Evolutionary conservation across 2,329 filamentous ascomycete genomes (phyloP).

Genomic region (Alternaria consortialis): DNA sequence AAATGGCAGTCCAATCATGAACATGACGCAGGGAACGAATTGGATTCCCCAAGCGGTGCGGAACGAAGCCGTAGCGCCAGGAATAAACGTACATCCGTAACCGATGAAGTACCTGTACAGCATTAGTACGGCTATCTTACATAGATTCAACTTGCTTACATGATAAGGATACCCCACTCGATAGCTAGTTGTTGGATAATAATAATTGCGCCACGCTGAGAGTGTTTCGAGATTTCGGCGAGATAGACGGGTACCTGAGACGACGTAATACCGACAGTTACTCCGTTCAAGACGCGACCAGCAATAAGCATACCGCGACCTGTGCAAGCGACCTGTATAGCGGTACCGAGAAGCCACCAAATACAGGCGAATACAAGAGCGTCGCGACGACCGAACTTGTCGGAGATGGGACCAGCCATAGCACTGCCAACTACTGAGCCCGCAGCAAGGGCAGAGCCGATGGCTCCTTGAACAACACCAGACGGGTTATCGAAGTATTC

Average conservation of each 20-base stretch:
- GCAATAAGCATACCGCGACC: conserved; percentile 76
- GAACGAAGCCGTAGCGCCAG: conserved; percentile 38
- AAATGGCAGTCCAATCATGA: conserved; percentile 62
- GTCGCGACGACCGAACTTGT: conserved; percentile 63
- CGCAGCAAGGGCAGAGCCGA: conserved; percentile 68
- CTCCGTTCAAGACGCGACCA: conserved; percentile 75
- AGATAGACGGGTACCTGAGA: conserved; percentile 75
- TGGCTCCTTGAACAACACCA: conserved; percentile 59
- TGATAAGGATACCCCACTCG: conserved; percentile 65
- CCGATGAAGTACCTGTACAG: conserved; percentile 50
- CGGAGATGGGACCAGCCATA: conserved; percentile 66
- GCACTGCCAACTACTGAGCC: conserved; percentile 74
- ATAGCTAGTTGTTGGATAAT: conserved; percentile 79
- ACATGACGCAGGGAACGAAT: conserved; percentile 48
- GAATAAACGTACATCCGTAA: conserved; percentile 49
- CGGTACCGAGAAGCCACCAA: conserved; percentile 68
- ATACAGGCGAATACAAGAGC: conserved; percentile 63
- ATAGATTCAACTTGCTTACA: conserved; percentile 22
- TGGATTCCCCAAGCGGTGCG: conserved; percentile 52
- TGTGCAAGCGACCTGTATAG: conserved; percentile 69
- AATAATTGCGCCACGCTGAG: conserved; percentile 70
- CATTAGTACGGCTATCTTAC: not conserved
- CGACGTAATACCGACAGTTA: conserved; percentile 77
- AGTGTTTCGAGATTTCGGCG: conserved; percentile 70
- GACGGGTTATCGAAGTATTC: conserved; percentile 62